Conservation (phyloP, 108 stramenopile species). For the Schizochytrium sp. region DNA sequence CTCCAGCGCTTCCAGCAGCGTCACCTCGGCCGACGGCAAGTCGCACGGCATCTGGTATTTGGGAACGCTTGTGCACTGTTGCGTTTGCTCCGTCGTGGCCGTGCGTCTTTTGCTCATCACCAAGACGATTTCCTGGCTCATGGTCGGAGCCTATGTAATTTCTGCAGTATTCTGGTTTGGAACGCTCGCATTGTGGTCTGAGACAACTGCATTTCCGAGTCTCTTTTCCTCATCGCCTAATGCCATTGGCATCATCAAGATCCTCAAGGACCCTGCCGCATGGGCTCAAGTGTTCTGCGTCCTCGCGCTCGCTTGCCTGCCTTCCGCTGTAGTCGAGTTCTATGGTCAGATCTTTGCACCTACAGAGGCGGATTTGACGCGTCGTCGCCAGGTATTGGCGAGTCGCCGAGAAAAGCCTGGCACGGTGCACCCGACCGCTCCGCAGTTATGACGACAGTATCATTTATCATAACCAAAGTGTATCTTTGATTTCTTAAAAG, state of each 20-base stretch:
- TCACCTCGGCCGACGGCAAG: not conserved
- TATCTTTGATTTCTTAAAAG: not conserved
- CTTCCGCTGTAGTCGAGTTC: not conserved
- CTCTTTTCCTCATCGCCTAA: not conserved
- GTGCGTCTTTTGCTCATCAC: not conserved
- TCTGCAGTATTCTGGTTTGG: not conserved
- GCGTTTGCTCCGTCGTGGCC: not conserved
- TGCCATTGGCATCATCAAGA: not conserved
- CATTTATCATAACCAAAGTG: not conserved
- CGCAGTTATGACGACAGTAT: not conserved
- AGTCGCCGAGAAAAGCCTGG: not conserved
- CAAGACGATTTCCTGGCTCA: not conserved
- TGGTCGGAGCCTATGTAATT: not conserved
- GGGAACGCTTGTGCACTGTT: not conserved
- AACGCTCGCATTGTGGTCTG: not conserved
- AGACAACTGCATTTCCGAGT: not conserved
- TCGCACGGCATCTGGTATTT: not conserved
- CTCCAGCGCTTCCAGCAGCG: not conserved
- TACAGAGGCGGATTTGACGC: not conserved
- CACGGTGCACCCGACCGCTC: not conserved
- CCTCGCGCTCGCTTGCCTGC: not conserved
- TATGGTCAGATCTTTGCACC: not conserved
- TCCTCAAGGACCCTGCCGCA: not conserved
- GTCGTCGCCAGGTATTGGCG: not conserved
- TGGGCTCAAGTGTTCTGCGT: not conserved